Base-by-base conservation (phyloP, 495 filamentous ascomycete species). In the Neurospora sp. region DNA sequence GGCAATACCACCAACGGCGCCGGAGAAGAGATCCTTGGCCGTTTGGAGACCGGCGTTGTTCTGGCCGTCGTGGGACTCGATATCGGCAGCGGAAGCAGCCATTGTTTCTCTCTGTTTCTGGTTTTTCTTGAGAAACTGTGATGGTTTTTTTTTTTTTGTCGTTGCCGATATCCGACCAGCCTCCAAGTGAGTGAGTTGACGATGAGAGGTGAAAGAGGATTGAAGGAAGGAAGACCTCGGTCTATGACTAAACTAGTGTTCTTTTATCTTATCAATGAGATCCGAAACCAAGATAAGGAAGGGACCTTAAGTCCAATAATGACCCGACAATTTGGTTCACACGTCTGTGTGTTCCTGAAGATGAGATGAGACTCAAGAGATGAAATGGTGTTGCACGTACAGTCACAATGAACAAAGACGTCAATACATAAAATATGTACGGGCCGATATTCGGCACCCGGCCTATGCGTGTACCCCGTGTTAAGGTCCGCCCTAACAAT, bases 21-120 rank as follows among this genome's bases (percentile, higher is more conserved):
- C 96, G 27, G 96, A 89, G 79, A 94, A 90, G 71, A 98, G 84
- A 82, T 99, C 96, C 84, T 99, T 99, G 76, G 91, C 78, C n/a
- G 93, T 93, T 76, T 85, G 83, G 70, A 80, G 73, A 61, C 78
- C 81, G 31, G 76, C 72, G 53, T 14, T 61, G 7, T 48, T 48
- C 48, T 59, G 20, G 73, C 75, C 80, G 37, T 69, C 76, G 48
- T 78, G 79, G 44, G 76, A 72, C 27, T 82, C 81, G 68, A 83
- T 69, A 65, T 83, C 82, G 72, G 79, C 79, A 39, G 75, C 80
- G n/a, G 81, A 75, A 75, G 84, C 83, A 68, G 78, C 82, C 83
- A 85, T 85, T 72, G 48, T 75, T 73, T 46, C 38, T 44, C 20
- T 46, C 20, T 71, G 4, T 59, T 16, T 40, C 14, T 35, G 1